Base-by-base conservation (phyloP, 345 rosid genomes). In the Chamaenerion angustifolium region DNA sequence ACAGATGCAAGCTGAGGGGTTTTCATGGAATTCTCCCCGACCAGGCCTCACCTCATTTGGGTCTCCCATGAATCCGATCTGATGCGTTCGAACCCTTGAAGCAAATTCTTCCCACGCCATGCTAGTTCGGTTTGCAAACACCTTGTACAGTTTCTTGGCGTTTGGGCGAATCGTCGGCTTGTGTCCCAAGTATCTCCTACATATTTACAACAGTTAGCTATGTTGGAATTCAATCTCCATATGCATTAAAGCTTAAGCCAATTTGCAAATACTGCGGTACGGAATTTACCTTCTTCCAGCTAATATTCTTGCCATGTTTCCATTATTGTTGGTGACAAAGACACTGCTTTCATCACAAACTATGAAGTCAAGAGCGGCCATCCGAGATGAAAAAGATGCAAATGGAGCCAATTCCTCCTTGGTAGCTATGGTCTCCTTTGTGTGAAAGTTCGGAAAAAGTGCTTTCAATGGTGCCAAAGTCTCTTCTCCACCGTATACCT, bases 301-400 rank as follows among this genome's bases (percentile, higher is more conserved):
- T 68, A 90, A 70, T 25, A 90, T 90, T 64, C 75, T 73, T 45
- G 89, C 98, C 98, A 86, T 90, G 83, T 90, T 90, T 15, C 95
- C 98, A 37, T 90, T 90, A 69, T 90, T 90, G 83, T 90, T 90
- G 62, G 94, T 73, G 67, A 82, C 85, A 60, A 83, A 90, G 49
- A 85, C 95, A 55, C 83, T 82, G 57, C 95, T 90, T 70, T 83
- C 85, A 54, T 90, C 98, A 27, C 92, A 90, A 46, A 90, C 98
- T 41, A 76, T 78, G 70, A 79, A 90, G 68, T 90, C 98, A 48
- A 90, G 71, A 41, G 96, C 96, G 64, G 98, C 98, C 96, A 83
- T 80, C 35, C 85, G 93, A 40, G 94, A 84, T 1, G 98, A 86
- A 69, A 76, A 83, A 6, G 79, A 50, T n/a, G 71, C 61, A 60